Percentiles rank a stretch among this genome's conserved stretches.
Conservation (phyloP, 345 rosid genomes). For the Odontarrhena argentea region DNA sequence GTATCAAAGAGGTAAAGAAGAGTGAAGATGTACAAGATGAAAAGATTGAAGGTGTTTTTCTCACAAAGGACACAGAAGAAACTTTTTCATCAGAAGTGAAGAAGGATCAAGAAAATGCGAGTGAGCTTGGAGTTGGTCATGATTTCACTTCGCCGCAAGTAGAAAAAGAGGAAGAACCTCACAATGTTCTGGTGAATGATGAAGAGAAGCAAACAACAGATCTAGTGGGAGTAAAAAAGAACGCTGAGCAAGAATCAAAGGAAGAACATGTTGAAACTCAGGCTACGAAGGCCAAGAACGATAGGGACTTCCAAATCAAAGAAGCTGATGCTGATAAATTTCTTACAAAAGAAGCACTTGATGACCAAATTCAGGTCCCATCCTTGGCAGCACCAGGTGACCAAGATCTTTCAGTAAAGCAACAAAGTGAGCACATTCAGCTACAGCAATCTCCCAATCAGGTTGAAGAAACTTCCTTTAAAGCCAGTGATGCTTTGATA, state of each 20-base stretch:
- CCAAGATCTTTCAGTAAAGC: slow-evolving; percentile 21
- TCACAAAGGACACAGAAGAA: slow-evolving; percentile 4
- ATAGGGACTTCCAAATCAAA: not conserved
- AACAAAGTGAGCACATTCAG: slow-evolving; percentile 32
- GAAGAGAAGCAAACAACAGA: slow-evolving; percentile 18
- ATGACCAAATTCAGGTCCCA: slow-evolving; percentile 31
- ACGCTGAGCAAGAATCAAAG: slow-evolving; percentile 17
- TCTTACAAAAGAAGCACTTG: slow-evolving; percentile 27
- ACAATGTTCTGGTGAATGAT: slow-evolving; percentile 2
- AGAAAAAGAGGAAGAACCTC: slow-evolving; percentile 15
- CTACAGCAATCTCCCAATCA: slow-evolving; percentile 18
- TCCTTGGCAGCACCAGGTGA: slow-evolving; percentile 4
- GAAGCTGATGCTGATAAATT: slow-evolving; percentile 19
- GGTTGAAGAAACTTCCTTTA: slow-evolving; percentile 30
- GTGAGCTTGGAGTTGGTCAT: not conserved
- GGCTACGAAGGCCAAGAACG: not conserved
- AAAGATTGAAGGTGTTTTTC: slow-evolving; percentile 11
- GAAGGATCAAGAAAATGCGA: slow-evolving; percentile 16
- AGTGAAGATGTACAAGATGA: slow-evolving; percentile 34
- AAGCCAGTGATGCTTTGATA: slow-evolving; percentile 11
- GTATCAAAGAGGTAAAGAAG: slow-evolving; percentile 33
- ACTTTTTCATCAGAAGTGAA: slow-evolving; percentile 1
- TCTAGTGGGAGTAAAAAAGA: not conserved
- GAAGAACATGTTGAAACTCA: slow-evolving; percentile 13
- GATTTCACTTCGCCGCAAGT: not conserved